phyloP scores from a whole-genome alignment of 2,329 filamentous ascomycete genomes.

The Cryphonectria naterciae region DNA sequence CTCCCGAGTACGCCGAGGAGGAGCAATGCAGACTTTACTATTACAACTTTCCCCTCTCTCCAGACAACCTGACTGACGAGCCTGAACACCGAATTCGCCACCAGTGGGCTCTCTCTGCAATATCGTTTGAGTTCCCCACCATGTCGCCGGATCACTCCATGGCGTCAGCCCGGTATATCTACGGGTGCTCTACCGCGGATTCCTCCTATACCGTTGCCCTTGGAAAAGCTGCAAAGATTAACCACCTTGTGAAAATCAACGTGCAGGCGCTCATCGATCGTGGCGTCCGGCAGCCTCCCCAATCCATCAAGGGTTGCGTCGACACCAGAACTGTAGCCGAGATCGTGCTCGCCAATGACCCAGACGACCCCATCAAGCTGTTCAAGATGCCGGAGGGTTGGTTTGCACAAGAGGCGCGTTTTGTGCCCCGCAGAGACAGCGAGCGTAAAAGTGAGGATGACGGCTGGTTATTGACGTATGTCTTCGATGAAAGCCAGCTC shows the following conservation, averaged over 20 bases:
- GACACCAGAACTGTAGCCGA: slow-evolving; percentile 60
- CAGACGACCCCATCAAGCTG: slow-evolving; percentile 60
- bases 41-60: slow-evolving; percentile 60
- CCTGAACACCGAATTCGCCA: slow-evolving; percentile 51
- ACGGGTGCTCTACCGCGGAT: slow-evolving; percentile 66
- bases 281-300: slow-evolving; percentile 51
- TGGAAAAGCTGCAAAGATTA: slow-evolving; percentile 68
- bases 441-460: slow-evolving; percentile 59
- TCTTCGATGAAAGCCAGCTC: slow-evolving; percentile 70
- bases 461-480: slow-evolving; percentile 69
- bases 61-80: slow-evolving; percentile 12
- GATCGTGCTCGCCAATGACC: slow-evolving; percentile 50
- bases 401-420: slow-evolving; percentile 70
- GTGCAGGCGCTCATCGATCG: slow-evolving; percentile 54
- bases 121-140: slow-evolving; percentile 71
- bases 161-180: slow-evolving; percentile 62
- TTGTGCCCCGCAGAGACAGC: slow-evolving; percentile 52
- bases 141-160: slow-evolving; percentile 60
- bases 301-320: slow-evolving; percentile 62
- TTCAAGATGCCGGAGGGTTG: slow-evolving; percentile 64
- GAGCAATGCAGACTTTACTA: slow-evolving; percentile 74
- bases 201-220: slow-evolving; percentile 62
- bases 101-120: slow-evolving; percentile 66
- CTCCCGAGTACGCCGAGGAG: slow-evolving; percentile 52
- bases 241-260: slow-evolving; percentile 67